phyloP scores from a whole-genome alignment of 2,329 filamentous ascomycete species.

The Ophiocordyceps camponoti-saundersi region DNA sequence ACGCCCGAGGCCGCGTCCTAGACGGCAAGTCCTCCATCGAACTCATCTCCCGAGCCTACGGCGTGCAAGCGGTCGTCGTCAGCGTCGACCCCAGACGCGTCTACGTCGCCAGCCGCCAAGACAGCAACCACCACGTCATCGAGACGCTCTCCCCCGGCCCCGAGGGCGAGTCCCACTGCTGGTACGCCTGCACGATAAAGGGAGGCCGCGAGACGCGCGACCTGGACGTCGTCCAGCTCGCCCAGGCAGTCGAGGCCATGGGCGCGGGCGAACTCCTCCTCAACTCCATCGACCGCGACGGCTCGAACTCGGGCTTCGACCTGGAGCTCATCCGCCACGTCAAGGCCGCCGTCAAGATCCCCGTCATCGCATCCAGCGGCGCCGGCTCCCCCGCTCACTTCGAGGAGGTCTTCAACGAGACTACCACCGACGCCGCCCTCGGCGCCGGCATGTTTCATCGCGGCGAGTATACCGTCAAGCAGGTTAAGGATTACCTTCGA shows the following conservation, averaged over 20 bases:
- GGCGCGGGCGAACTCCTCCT: conserved; percentile 85
- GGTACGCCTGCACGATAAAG: conserved; percentile 96
- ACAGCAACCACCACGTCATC: conserved; percentile 57
- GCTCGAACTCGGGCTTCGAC: conserved; percentile 88
- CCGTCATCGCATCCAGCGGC: conserved; percentile 87
- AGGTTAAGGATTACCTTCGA: conserved; percentile 74
- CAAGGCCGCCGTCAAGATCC: conserved; percentile 73
- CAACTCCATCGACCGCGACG: conserved; percentile 96
- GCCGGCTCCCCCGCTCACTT: conserved; percentile 83
- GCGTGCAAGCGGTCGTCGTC: conserved; percentile 91
- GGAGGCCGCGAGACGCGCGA: conserved; percentile 89
- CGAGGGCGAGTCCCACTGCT: conserved; percentile 66
- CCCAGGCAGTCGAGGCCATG: conserved; percentile 85
- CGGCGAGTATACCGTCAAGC: conserved; percentile 81
- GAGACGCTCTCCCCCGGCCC: conserved; percentile 54
- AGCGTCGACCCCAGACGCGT: conserved; percentile 87
- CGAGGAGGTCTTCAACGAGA: conserved; percentile 73
- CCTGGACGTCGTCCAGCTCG: conserved; percentile 78
- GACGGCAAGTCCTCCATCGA: conserved; percentile 83
- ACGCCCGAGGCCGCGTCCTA: conserved; percentile 48
- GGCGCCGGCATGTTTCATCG: conserved; percentile 97
- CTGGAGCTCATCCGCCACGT: conserved; percentile 80
- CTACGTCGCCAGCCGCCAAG: conserved; percentile 59
- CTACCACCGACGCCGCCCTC: conserved; percentile 76
- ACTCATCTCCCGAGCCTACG: conserved; percentile 84